These are phyloP conservation scores for Polygonum maritimum DNA, from an alignment of 148 eudicot genomes.

Conservation along the genomic window DNA sequence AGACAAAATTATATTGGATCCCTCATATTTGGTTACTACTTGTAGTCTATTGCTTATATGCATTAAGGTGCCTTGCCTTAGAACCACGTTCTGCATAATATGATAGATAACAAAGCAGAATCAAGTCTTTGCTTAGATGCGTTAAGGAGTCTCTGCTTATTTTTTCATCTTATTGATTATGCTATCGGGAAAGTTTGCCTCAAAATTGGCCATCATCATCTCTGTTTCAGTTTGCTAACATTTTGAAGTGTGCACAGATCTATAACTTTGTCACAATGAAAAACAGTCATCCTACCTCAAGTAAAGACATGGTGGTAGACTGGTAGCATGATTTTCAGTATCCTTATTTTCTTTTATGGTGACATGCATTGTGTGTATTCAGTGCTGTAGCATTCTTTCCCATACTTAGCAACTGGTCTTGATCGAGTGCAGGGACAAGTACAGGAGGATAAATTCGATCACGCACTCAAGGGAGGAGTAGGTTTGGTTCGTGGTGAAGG, in stretches of 20 bases:
- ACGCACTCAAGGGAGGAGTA: not conserved
- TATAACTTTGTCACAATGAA: not conserved
- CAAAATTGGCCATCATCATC: not conserved
- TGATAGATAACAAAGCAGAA: not conserved
- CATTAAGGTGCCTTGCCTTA: not conserved
- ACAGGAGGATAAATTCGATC: not conserved
- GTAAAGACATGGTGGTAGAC: not conserved
- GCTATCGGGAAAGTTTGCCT: not conserved
- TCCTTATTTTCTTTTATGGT: not conserved
- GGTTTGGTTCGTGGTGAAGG: slow-evolving; percentile 3
- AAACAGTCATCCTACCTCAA: not conserved
- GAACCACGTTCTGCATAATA: not conserved
- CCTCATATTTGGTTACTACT: not conserved
- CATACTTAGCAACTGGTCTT: not conserved
- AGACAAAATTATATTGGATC: not conserved
- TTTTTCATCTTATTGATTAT: not conserved
- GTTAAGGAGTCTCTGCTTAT: no score
- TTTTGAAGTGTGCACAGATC: not conserved
- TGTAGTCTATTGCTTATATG: not conserved
- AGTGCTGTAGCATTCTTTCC: not conserved
- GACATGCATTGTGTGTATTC: not conserved
- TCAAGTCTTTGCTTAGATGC: not conserved
- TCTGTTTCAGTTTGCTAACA: not conserved
- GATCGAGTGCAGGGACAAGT: not conserved
- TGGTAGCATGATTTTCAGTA: not conserved